phyloP scores from a whole-genome alignment of 78 protist genomes.

The Dictyostelium intermedium region DNA sequence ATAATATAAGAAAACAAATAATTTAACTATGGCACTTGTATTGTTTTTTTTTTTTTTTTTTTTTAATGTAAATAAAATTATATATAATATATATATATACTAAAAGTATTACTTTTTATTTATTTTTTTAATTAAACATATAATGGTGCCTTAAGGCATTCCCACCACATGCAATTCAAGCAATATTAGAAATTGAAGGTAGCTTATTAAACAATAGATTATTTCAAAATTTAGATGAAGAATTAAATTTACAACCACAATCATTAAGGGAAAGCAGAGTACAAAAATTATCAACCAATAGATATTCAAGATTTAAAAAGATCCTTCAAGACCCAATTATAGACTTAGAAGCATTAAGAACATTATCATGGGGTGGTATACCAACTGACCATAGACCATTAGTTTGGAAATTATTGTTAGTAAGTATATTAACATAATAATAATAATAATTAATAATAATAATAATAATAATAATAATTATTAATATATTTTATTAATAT shows the following conservation, averaged over 20 bases:
- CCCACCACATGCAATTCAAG: constrained; percentile 80
- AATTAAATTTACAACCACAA: not conserved
- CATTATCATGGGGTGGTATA: constrained; percentile 51
- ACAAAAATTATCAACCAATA: not conserved
- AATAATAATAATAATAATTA: not conserved
- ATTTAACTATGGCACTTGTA: constrained; percentile 2
- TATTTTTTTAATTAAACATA: not conserved
- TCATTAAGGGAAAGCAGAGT: not conserved
- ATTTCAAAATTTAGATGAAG: not conserved
- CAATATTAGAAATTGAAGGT: constrained; percentile 51
- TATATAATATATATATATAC: not conserved
- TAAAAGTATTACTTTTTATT: not conserved
- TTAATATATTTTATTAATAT: not conserved
- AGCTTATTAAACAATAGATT: not conserved
- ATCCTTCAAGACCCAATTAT: constrained; percentile 11
- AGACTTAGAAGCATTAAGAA: constrained; percentile 20
- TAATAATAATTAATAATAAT: no score
- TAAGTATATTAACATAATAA: not conserved
- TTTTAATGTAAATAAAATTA: not conserved
- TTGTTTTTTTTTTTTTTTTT: not conserved
- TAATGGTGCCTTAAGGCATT: constrained; percentile 47
- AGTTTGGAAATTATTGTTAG: constrained; percentile 57
- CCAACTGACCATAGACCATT: constrained; percentile 64
- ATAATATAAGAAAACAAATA: not conserved
- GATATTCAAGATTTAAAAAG: constrained; percentile 11